Percentiles rank a stretch among this genome's conserved stretches.
phyloP scores from a whole-genome alignment of 805 yeast genomes.

The Zygoascus flipseniorum region DNA sequence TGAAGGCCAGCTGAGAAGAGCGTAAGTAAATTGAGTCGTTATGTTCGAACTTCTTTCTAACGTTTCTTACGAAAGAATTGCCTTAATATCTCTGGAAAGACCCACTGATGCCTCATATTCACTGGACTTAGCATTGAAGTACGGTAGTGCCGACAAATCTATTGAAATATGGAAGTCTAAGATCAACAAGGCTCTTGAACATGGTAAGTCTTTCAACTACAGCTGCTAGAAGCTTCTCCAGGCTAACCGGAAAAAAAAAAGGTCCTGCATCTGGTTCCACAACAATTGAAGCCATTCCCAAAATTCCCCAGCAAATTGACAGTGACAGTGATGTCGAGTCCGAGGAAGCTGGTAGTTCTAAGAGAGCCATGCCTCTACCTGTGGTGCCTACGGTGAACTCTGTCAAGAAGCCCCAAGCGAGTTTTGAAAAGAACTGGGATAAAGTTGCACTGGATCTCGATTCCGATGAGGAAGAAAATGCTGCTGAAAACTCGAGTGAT shows the following conservation, averaged over 20 bases:
- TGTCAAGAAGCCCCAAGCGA: constrained; percentile 43
- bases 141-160: constrained; percentile 13
- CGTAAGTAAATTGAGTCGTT: constrained; percentile 8
- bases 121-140: constrained; percentile 17
- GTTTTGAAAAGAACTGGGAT: constrained; percentile 68
- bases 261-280: background rate
- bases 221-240: background rate
- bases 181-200: constrained; percentile 46
- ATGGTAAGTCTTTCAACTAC: constrained; percentile 31
- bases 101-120: constrained; percentile 21
- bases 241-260: background rate
- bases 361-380: background rate
- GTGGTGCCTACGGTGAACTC: constrained; percentile 6
- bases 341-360: constrained; percentile 1
- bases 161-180: constrained; percentile 17
- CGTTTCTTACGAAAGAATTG: constrained; percentile 11
- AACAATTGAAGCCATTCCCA: background rate
- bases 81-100: constrained; percentile 17
- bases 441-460: constrained; percentile 34
- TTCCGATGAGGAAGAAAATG: constrained; percentile 35
- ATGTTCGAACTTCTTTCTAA: background rate
- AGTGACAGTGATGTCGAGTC: constrained; percentile 5
- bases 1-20: constrained; percentile 28
- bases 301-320: constrained; percentile 1
- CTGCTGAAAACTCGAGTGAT: constrained; percentile 22